Evolutionary conservation across 371 early-diverging fungal species (phyloP).

Genomic region (Neoconidiobolus thromboides): DNA sequence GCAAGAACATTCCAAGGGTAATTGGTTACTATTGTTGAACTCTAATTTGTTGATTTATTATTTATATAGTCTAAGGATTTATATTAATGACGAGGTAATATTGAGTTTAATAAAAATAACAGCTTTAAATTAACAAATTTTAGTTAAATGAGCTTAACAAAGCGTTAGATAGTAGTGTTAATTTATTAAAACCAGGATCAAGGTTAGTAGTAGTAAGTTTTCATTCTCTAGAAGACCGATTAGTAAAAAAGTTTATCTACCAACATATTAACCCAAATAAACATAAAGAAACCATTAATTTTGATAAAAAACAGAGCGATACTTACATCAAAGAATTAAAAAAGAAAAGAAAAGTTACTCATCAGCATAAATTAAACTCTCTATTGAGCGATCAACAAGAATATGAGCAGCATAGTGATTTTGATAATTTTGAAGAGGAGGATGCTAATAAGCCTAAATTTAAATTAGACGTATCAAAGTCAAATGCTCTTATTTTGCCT

Average conservation of each 20-base stretch:
- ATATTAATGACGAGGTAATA: slow-evolving; percentile 44
- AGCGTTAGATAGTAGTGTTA: slow-evolving; percentile 27
- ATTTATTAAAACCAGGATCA: slow-evolving; percentile 28
- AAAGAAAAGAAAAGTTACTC: too few relatives aligned
- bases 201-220: slow-evolving; percentile 40
- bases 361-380: too few relatives aligned
- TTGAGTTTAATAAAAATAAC: background rate
- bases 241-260: slow-evolving; percentile 31
- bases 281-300: too few relatives aligned
- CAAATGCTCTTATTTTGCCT: slow-evolving; percentile 20
- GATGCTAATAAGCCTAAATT: background rate
- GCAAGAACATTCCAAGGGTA: slow-evolving; percentile 30
- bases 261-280: too few relatives aligned
- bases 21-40: background rate
- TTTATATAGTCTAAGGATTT: slow-evolving; percentile 25
- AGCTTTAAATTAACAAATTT: background rate
- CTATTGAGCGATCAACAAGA: background rate
- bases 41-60: background rate
- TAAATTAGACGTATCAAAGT: slow-evolving; percentile 10
- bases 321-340: too few relatives aligned
- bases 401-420: background rate
- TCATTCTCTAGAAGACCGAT: slow-evolving; percentile 52
- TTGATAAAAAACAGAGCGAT: too few relatives aligned
- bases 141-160: slow-evolving; percentile 28
- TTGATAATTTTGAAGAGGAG: background rate